Conservation (phyloP, 2,329 filamentous ascomycete species). For the Albophoma yamanashiensis region DNA sequence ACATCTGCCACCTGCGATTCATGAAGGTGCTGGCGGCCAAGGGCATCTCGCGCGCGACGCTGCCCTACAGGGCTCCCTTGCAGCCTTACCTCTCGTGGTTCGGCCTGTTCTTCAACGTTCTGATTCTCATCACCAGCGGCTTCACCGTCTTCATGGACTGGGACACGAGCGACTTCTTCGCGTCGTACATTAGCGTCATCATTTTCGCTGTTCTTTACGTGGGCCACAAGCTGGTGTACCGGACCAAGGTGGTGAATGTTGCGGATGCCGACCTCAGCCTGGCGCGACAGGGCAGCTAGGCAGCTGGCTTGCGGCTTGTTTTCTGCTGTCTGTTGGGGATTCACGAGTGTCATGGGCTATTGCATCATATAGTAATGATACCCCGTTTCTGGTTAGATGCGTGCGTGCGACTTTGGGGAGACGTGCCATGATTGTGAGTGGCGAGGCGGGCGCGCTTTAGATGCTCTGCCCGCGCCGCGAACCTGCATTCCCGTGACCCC, state of each 20-base stretch:
- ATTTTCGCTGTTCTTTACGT: constrained; percentile 49
- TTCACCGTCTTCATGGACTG: constrained; percentile 59
- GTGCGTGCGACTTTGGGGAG: not conserved
- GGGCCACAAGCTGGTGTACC: constrained; percentile 45
- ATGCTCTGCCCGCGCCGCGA: not conserved
- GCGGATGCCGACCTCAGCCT: constrained; percentile 22
- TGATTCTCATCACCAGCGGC: constrained; percentile 58
- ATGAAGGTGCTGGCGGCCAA: constrained; percentile 47
- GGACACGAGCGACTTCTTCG: constrained; percentile 50
- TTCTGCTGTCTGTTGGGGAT: not conserved
- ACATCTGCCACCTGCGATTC: constrained; percentile 53
- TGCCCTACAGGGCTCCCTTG: constrained; percentile 51
- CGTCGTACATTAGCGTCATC: constrained; percentile 53
- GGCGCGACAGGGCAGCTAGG: not conserved
- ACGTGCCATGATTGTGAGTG: not conserved
- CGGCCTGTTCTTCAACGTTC: constrained; percentile 52
- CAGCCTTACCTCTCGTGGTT: constrained; percentile 57
- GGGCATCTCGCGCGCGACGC: constrained; percentile 41
- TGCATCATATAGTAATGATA: not conserved
- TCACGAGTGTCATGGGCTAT: not conserved
- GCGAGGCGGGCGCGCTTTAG: not conserved
- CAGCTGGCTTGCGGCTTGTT: not conserved
- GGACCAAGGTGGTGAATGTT: constrained; percentile 26
- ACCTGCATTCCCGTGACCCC: not conserved
- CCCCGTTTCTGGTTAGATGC: not conserved